phyloP scores from a whole-genome alignment of 1,284 basidiomycete species.

The Tylopilus sp. region DNA sequence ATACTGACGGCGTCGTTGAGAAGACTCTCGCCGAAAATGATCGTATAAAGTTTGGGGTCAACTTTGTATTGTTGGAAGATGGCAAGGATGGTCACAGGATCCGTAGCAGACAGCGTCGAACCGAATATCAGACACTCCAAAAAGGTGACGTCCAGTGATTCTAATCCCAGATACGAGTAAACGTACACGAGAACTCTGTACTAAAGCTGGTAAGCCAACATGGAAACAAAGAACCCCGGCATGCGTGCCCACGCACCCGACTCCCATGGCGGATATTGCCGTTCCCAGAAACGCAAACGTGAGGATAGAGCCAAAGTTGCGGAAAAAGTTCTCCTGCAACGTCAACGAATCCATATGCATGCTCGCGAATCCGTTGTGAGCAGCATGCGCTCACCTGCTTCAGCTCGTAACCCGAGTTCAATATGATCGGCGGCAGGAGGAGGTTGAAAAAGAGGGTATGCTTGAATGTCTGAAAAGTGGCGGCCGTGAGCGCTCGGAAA shows the following conservation, averaged over 20 bases:
- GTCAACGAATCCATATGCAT: neutral
- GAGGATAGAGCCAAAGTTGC: conserved; percentile 95
- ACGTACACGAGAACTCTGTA: conserved; percentile 90
- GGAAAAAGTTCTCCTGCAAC: conserved; percentile 92
- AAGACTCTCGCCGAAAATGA: conserved; percentile 98
- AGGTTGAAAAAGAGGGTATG: conserved; percentile 99
- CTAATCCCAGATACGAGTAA: conserved; percentile 89
- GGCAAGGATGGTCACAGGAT: conserved; percentile 96
- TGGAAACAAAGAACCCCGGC: conserved; percentile 4
- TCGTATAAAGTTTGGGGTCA: conserved; percentile 94
- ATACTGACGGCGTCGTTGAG: conserved; percentile 99
- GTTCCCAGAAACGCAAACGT: conserved; percentile 97
- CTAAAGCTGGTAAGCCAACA: conserved; percentile 44
- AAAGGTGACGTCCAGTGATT: conserved; percentile 75
- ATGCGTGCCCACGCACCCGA: conserved; percentile 65
- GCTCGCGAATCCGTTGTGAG: neutral
- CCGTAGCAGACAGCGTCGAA: conserved; percentile 94
- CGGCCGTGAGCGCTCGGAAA: conserved; percentile 1
- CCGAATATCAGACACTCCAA: conserved; percentile 96
- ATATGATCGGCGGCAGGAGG: conserved; percentile 94
- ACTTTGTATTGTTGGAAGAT: conserved; percentile 99
- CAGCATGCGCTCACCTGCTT: conserved; percentile 67
- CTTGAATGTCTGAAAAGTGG: conserved; percentile 74
- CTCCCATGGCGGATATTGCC: conserved; percentile 93
- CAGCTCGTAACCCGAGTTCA: conserved; percentile 97